Base-by-base conservation (phyloP, 2,329 filamentous ascomycete species). In the Calcarisporium arbuscula region DNA sequence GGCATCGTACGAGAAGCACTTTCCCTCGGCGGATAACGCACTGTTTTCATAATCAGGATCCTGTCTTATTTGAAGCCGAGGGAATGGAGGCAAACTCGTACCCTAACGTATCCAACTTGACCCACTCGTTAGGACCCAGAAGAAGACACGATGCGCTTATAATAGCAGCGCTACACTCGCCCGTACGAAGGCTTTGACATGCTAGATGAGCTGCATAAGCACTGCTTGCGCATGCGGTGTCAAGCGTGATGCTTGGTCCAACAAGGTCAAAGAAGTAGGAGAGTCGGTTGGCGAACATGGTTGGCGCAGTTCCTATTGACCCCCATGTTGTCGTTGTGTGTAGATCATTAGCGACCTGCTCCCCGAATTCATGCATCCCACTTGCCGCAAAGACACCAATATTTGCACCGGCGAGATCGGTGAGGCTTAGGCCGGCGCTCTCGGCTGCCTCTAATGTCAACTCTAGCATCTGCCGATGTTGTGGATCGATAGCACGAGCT, bases 121-220 rank as follows among this genome's bases (percentile, higher is more conserved):
- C 17, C 30, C 23, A 19, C 67, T 62, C 3, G 65, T 65, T 25
- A 14, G 22, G 10, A 16, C 64, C 42, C 57, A 65, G 62, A 41
- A 66, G 64, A 28, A 68, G 48, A 39, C 68, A 61, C 32, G 62
- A 64, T 4, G 62, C 64, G 17, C 62, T 64, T 4, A 66, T 64
- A 16, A 72, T 53, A 2, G 68, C 64, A 28, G 56, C 48, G 20
- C 29, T n/a, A 7, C 43, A 43, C 19, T 54, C 53, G 9, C 52
- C 50, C 5, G 35, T 36, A 4, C 39, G 40, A 6, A 59, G 28
- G 14, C 36, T 40, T 32, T 56, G 46, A 18, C 48, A 51, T 4
- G 53, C 57, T 27, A 45, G 38, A 29, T 61, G 50, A 4, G 59
- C 30, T 1, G 51, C 52, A 18, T 48, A 42, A 12, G 58, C 25